Conservation (phyloP, 345 rosid species). For the Capsella bursapastoris region DNA sequence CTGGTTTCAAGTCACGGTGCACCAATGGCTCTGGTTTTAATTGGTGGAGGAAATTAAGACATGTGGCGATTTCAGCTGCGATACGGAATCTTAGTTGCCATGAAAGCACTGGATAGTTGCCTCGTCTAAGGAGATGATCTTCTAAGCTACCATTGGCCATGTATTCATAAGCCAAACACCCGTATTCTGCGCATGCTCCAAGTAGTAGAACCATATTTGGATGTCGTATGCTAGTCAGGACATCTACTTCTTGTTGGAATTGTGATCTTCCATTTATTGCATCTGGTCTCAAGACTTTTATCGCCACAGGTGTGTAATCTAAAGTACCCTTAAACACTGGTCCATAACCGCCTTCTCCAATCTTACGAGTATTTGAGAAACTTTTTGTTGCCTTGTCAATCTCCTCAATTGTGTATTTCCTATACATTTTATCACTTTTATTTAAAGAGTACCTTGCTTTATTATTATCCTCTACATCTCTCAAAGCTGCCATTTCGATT, state of each 20-base stretch:
- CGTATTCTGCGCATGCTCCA: constrained; percentile 74
- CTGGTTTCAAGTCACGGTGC: constrained; percentile 43
- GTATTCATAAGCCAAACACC: constrained; percentile 44
- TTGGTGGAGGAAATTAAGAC: constrained; percentile 44
- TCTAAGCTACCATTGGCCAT: constrained; percentile 43
- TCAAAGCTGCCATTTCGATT: constrained; percentile 18
- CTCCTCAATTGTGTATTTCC: constrained; percentile 55
- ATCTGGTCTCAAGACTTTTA: constrained; percentile 53
- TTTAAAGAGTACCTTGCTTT: too few species aligned
- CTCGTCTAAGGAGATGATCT: constrained; percentile 36
- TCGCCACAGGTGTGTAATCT: constrained; percentile 53
- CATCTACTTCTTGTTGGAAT: constrained; percentile 57
- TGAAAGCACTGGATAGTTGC: constrained; percentile 37
- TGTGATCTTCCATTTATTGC: constrained; percentile 56
- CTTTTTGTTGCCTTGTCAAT: constrained; percentile 49
- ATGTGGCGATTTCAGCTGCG: constrained; percentile 31
- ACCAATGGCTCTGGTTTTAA: constrained; percentile 43
- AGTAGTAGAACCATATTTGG: constrained; percentile 59
- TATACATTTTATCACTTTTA: constrained; percentile 36
- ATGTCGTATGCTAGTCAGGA: constrained; percentile 53
- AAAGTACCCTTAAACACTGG: constrained; percentile 49
- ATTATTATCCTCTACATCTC: not conserved
- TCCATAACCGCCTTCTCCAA: constrained; percentile 48
- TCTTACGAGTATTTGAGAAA: constrained; percentile 31
- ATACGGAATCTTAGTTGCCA: constrained; percentile 44